A percentile compares a stretch with the other conserved stretches of the same genome.
These are phyloP conservation scores for Pseudogymnoascus sp. DNA, from an alignment of 2,329 filamentous ascomycete species.

Conservation along the genomic window DNA sequence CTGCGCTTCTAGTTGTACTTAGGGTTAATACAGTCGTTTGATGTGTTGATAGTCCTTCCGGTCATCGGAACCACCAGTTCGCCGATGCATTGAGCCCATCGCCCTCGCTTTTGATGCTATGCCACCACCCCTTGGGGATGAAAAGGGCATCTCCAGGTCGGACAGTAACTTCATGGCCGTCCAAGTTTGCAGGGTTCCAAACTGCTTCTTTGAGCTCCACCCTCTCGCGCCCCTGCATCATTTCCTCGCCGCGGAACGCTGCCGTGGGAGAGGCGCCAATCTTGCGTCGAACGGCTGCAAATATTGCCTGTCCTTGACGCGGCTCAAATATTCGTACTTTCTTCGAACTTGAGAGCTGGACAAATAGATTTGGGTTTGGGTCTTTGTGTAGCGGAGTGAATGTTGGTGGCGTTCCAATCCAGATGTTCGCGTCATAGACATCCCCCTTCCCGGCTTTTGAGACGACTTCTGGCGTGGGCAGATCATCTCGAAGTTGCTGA, in stretches of 20 bases:
- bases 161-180: slow-evolving; percentile 38
- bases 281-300: slow-evolving; percentile 39
- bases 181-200: slow-evolving; percentile 43
- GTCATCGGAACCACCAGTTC: slow-evolving; percentile 75
- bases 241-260: slow-evolving; percentile 64
- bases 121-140: slow-evolving; percentile 81
- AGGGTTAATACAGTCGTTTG: neutral
- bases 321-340: slow-evolving; percentile 64
- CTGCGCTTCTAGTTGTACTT: neutral
- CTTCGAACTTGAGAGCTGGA: slow-evolving; percentile 71
- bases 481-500: slow-evolving; percentile 47
- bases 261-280: slow-evolving; percentile 32
- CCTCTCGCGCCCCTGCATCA: slow-evolving; percentile 80
- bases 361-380: slow-evolving; percentile 88
- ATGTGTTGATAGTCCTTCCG: neutral
- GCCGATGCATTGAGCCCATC: slow-evolving; percentile 29
- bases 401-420: slow-evolving; percentile 80
- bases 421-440: slow-evolving; percentile 78
- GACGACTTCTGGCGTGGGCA: slow-evolving; percentile 61
- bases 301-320: slow-evolving; percentile 53
- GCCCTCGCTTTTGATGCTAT: slow-evolving; percentile 63
- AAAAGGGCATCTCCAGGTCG: slow-evolving; percentile 63
- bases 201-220: slow-evolving; percentile 56
- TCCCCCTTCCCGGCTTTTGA: slow-evolving; percentile 61
- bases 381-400: slow-evolving; percentile 88